These are phyloP conservation scores for Phytophthora citrophthora DNA, from an alignment of 352 stramenopile genomes.

Conservation along the genomic window DNA sequence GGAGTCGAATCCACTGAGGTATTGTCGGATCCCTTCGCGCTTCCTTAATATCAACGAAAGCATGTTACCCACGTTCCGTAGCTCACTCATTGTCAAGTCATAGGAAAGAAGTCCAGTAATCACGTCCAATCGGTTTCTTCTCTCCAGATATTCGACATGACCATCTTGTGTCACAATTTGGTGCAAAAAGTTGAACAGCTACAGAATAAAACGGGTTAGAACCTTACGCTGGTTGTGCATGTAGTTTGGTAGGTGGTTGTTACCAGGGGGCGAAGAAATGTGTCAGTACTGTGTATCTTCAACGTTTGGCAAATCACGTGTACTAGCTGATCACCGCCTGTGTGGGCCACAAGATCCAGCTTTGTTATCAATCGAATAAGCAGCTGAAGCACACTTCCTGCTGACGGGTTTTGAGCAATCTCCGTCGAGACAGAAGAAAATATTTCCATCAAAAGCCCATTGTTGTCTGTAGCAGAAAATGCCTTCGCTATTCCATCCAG, in stretches of 20 bases:
- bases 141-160: slow-evolving; percentile 6
- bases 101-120: slow-evolving; percentile 19
- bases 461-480: slow-evolving; percentile 20
- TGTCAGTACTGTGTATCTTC: slow-evolving; percentile 30
- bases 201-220: slow-evolving; percentile 1
- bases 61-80: slow-evolving; percentile 25
- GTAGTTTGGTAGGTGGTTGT: neutral
- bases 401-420: slow-evolving; percentile 18
- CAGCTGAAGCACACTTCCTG: slow-evolving; percentile 34
- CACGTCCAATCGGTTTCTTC: slow-evolving; percentile 16
- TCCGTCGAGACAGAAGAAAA: slow-evolving; percentile 31
- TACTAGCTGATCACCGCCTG: slow-evolving; percentile 35
- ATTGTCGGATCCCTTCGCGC: slow-evolving; percentile 17
- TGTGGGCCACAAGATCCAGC: slow-evolving; percentile 34
- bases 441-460: slow-evolving; percentile 22
- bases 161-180: slow-evolving; percentile 21
- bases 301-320: slow-evolving; percentile 36
- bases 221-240: neutral
- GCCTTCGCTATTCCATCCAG: slow-evolving; percentile 15
- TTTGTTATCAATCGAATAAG: slow-evolving; percentile 38
- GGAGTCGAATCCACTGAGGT: slow-evolving; percentile 22
- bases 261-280: slow-evolving; percentile 43
- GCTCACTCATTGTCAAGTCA: slow-evolving; percentile 21
- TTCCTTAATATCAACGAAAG: slow-evolving; percentile 14
- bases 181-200: slow-evolving; percentile 29